These are phyloP conservation scores for Vitis amurensis DNA, from an alignment of 164 flowering plant genomes.

Conservation along the genomic window DNA sequence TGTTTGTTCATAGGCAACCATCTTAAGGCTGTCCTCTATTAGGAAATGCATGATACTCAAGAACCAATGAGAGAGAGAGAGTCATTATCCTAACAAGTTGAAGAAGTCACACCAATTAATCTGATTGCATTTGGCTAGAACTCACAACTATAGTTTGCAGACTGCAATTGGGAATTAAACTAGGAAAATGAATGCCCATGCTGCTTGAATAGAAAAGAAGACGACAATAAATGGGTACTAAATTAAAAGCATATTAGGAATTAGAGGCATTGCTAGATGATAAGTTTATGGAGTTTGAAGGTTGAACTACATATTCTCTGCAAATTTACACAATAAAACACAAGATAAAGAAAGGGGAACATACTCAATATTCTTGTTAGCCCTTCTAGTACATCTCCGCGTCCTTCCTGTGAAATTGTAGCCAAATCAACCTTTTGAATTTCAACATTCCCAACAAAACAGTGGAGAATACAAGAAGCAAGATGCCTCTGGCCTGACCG, in stretches of 20 bases:
- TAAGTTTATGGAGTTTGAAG: neutral
- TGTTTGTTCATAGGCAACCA: no score
- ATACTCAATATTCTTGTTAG: slow-evolving; percentile 69
- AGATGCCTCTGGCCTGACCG: slow-evolving; percentile 86
- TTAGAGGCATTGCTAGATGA: neutral
- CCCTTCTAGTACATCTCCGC: slow-evolving; percentile 78
- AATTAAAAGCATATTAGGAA: slow-evolving; percentile 1
- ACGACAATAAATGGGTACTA: neutral
- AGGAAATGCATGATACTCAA: no score
- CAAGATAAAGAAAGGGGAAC: slow-evolving; percentile 19
- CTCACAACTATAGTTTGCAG: no score
- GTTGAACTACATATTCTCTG: neutral
- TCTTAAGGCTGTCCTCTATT: no score
- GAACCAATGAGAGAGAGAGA: no score
- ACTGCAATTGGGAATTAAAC: neutral
- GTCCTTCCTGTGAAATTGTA: slow-evolving; percentile 86
- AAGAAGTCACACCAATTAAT: no score
- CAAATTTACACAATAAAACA: neutral
- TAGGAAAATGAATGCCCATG: neutral
- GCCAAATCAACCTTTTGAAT: slow-evolving; percentile 85
- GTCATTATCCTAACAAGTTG: no score
- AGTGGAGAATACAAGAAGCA: slow-evolving; percentile 84
- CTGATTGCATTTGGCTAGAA: no score
- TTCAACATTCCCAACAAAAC: slow-evolving; percentile 72
- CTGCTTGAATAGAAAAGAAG: neutral